Conservation (phyloP, 148 eudicot species). For the Simmondsia chinensis region DNA sequence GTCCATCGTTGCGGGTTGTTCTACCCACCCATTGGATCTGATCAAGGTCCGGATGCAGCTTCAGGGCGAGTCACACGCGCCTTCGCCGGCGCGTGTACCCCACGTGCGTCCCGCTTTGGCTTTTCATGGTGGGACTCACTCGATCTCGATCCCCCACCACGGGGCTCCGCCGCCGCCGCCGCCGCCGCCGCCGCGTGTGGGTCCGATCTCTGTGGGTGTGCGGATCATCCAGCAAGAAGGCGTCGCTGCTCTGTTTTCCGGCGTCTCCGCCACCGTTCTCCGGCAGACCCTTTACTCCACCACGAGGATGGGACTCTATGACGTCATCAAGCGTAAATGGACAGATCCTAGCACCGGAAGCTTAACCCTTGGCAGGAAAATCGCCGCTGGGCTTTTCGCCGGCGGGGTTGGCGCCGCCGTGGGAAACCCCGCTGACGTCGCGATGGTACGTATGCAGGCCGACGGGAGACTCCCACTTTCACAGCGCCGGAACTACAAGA, state of each 20-base stretch:
- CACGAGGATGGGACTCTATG: conserved; percentile 83
- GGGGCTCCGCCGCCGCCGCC: conserved; percentile 17
- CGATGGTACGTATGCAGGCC: conserved; percentile 99
- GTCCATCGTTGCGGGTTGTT: conserved; percentile 53
- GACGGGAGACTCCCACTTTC: conserved; percentile 70
- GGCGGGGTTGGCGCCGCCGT: conserved; percentile 91
- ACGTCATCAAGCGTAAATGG: conserved; percentile 54
- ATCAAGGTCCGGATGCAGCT: conserved; percentile 79
- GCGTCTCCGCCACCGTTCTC: conserved; percentile 80
- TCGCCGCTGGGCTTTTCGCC: conserved; percentile 66
- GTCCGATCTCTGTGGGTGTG: conserved; percentile 40
- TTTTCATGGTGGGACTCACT: conserved; percentile 12
- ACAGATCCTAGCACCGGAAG: conserved; percentile 41
- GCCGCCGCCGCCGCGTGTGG: conserved; percentile 26
- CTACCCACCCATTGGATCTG: conserved; percentile 59
- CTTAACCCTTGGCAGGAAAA: conserved; percentile 39
- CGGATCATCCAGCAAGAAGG: conserved; percentile 52
- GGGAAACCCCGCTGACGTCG: conserved; percentile 92
- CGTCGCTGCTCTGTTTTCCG: conserved; percentile 46
- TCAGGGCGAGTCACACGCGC: conserved; percentile 36
- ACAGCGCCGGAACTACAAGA: conserved; percentile 67
- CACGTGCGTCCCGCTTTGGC: conserved; percentile 57
- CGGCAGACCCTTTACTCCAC: conserved; percentile 80
- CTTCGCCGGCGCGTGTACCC: conserved; percentile 4
- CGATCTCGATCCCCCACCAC: conserved; percentile 19